Conservation (phyloP, 148 eudicot genomes). For the Rheum nobile region DNA sequence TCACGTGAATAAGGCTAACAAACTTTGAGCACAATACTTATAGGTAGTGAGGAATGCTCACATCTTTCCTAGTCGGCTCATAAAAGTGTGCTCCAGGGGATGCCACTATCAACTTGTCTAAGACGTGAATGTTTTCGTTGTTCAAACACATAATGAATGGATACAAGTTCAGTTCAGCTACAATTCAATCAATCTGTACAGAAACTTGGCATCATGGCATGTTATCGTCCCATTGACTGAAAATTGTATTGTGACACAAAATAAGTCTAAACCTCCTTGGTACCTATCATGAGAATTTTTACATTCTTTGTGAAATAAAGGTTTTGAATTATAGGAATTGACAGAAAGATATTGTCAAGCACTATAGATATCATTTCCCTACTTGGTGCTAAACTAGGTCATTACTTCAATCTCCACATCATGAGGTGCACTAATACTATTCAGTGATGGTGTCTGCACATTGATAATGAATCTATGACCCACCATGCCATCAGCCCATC, state of each 20-base stretch:
- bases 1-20: not conserved
- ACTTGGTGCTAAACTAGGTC: not conserved
- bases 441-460: not conserved
- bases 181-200: not conserved
- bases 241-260: not conserved
- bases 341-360: not conserved
- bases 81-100: not conserved
- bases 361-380: not conserved
- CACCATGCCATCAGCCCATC: not conserved
- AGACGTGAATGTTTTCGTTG: not conserved
- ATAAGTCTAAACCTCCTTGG: not conserved
- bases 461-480: not conserved
- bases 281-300: not conserved
- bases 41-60: no score
- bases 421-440: not conserved
- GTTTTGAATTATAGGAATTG: not conserved
- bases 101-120: not conserved
- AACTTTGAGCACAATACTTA: not conserved
- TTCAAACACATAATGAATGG: not conserved
- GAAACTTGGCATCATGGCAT: not conserved
- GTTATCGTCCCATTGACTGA: not conserved
- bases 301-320: not conserved
- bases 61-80: no score
- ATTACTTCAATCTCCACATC: not conserved
- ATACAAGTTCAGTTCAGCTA: not conserved